phyloP scores from a whole-genome alignment of 2,329 filamentous ascomycete genomes.

The Beauveria varroae region DNA sequence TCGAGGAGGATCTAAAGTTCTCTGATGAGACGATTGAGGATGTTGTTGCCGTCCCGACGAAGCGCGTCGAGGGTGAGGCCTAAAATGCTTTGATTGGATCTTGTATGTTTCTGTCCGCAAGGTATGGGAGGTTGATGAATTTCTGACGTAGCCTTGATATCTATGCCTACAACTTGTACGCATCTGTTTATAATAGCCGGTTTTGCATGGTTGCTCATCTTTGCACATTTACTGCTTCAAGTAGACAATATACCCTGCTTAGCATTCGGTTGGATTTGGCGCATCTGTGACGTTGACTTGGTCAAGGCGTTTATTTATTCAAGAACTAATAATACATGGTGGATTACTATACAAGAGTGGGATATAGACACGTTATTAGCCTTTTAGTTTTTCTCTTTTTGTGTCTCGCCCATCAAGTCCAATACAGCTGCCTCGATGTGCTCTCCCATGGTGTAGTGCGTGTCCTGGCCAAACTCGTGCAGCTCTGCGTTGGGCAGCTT shows the following conservation, averaged over 20 bases:
- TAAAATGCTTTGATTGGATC: background rate
- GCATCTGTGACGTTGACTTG: background rate
- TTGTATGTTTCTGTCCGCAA: background rate
- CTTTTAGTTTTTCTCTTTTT: background rate
- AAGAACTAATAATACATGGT: background rate
- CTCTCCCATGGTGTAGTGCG: conserved; percentile 24
- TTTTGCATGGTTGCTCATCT: conserved; percentile 4
- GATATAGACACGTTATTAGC: background rate
- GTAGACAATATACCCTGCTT: conserved; percentile 14
- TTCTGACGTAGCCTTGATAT: conserved; percentile 5
- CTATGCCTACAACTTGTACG: conserved; percentile 1
- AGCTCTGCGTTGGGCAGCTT: conserved; percentile 25
- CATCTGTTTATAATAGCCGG: conserved; percentile 7
- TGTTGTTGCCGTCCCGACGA: conserved; percentile 34
- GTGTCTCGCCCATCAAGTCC: conserved; percentile 5
- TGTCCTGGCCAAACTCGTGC: conserved; percentile 26
- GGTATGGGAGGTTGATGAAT: background rate
- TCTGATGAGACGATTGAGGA: conserved; percentile 76
- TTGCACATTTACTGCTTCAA: conserved; percentile 9
- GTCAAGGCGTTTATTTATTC: too few species aligned
- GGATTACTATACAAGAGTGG: background rate
- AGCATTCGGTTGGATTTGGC: background rate
- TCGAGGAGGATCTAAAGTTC: conserved; percentile 78
- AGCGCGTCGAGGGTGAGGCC: background rate
- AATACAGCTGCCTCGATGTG: conserved; percentile 15